These are phyloP conservation scores for Coemansia sp. DNA, from an alignment of 192 early-diverging fungal species.

Conservation along the genomic window DNA sequence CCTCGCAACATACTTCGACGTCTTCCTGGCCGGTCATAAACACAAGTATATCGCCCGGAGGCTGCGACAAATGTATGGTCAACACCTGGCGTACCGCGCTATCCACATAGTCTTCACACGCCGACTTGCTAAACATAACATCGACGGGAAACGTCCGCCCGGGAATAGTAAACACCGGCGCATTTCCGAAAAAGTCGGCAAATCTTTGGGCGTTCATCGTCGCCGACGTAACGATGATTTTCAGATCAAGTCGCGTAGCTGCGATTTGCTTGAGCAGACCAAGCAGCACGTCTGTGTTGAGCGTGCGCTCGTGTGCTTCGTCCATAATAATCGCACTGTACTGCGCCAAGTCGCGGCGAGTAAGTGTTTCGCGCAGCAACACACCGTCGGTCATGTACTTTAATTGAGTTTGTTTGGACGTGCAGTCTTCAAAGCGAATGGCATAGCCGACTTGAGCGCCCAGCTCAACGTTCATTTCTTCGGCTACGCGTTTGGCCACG, in stretches of 20 bases:
- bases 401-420: constrained; percentile 80
- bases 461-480: constrained; percentile 90
- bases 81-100: constrained; percentile 90
- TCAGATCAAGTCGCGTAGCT: constrained; percentile 80
- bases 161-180: constrained; percentile 94
- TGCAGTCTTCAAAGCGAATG: constrained; percentile 99
- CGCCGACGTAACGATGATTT: constrained; percentile 95
- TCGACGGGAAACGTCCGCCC: constrained; percentile 96
- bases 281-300: constrained; percentile 94
- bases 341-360: constrained; percentile 74
- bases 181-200: constrained; percentile 82
- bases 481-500: constrained; percentile 95
- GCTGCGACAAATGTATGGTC: constrained; percentile 94
- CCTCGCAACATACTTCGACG: constrained; percentile 82
- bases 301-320: constrained; percentile 98
- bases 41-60: constrained; percentile 88
- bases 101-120: constrained; percentile 94
- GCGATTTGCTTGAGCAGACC: constrained; percentile 86
- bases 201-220: constrained; percentile 96
- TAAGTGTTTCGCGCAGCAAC: constrained; percentile 88
- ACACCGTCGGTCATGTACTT: constrained; percentile 99
- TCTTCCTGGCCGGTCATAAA: constrained; percentile 99
- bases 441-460: constrained; percentile 97
- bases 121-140: constrained; percentile 88
- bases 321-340: constrained; percentile 96